These are phyloP conservation scores for Magnolia kwangsiensis DNA, from an alignment of 164 flowering plant species.

Conservation along the genomic window DNA sequence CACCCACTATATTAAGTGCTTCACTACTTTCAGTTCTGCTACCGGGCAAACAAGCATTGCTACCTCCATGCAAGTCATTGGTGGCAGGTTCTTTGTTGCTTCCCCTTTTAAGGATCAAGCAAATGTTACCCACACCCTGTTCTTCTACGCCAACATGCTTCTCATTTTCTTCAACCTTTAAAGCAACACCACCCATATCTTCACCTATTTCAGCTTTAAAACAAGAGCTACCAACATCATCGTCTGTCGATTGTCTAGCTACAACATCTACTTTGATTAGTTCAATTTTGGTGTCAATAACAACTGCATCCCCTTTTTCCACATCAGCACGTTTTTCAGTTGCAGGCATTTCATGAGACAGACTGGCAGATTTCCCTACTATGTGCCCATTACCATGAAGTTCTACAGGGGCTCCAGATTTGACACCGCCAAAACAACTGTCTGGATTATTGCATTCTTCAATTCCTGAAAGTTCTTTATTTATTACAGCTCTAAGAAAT, in stretches of 20 bases:
- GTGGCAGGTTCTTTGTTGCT: not conserved
- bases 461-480: not conserved
- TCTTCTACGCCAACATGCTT: not conserved
- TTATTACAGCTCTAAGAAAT: not conserved
- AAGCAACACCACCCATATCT: not conserved
- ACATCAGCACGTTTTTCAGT: not conserved
- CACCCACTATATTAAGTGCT: conserved; percentile 2
- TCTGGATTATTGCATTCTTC: not conserved
- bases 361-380: not conserved
- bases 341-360: not conserved
- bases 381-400: not conserved
- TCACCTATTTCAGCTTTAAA: not conserved
- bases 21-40: not conserved
- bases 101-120: not conserved
- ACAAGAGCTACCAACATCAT: not conserved
- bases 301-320: not conserved
- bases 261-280: no score
- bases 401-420: not conserved
- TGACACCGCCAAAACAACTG: not conserved
- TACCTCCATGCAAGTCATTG: not conserved
- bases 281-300: not conserved
- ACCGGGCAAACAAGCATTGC: not conserved
- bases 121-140: not conserved
- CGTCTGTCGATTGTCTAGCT: not conserved
- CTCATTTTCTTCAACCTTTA: not conserved